Evolutionary conservation across 371 early-diverging fungal genomes (phyloP).

Genomic region (Mucor racemosus): DNA sequence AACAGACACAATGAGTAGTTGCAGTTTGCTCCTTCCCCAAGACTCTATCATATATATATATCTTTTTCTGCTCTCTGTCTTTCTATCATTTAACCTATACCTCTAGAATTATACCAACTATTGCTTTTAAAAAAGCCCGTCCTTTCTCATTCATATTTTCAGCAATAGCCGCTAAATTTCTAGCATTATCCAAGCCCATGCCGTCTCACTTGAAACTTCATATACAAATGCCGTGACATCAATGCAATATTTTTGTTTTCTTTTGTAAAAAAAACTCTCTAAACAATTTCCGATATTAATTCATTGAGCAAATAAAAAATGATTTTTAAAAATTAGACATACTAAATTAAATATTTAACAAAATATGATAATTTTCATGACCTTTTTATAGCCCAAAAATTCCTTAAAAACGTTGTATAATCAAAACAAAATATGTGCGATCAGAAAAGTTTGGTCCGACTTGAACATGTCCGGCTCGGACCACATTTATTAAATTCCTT

Average conservation of each 20-base stretch:
- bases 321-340: no score
- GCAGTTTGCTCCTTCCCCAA: no score
- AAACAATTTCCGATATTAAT: slow-evolving; percentile 63
- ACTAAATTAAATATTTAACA: no score
- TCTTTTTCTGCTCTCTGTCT: not conserved
- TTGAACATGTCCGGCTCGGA: no score
- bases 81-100: not conserved
- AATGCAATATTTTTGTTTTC: slow-evolving; percentile 56
- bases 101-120: slow-evolving; percentile 17
- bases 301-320: no score
- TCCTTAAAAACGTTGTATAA: no score
- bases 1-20: no score
- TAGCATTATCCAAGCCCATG: slow-evolving; percentile 84
- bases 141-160: slow-evolving; percentile 47
- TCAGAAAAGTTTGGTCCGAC: no score
- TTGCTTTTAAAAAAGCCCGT: slow-evolving; percentile 55
- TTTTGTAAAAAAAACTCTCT: slow-evolving; percentile 50
- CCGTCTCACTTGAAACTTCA: slow-evolving; percentile 71
- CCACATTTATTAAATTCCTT: no score
- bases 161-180: slow-evolving; percentile 69
- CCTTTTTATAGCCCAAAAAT: no score
- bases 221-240: slow-evolving; percentile 64
- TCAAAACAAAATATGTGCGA: no score
- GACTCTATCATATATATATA: not conserved
- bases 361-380: no score